Percentiles rank a stretch among this genome's conserved stretches.
Conservation (phyloP, 768 basidiomycete genomes). For the Serendipita vermifera region DNA sequence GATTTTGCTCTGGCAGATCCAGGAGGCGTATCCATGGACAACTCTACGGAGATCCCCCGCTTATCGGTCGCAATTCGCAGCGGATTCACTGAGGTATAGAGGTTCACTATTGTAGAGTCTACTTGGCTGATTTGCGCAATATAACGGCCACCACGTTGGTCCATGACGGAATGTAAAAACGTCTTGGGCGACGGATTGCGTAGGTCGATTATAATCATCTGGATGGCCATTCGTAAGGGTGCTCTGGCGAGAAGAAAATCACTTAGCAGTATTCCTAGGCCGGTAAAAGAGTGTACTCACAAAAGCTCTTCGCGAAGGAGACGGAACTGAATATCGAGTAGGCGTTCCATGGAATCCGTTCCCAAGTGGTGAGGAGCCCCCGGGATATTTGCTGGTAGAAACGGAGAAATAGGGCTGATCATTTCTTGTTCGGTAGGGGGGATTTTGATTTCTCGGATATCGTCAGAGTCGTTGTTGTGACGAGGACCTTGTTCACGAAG, state of each 20-base stretch:
- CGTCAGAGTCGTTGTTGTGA: conserved; percentile 53
- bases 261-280: not conserved
- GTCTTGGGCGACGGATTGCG: conserved; percentile 6
- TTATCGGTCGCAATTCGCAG: conserved; percentile 16
- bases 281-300: conserved; percentile 25
- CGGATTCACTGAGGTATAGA: conserved; percentile 16
- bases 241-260: conserved; percentile 34
- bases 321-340: conserved; percentile 64
- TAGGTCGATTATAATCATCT: conserved; percentile 37
- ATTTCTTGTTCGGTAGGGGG: conserved; percentile 61
- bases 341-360: conserved; percentile 44
- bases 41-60: conserved; percentile 37
- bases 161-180: conserved; percentile 12
- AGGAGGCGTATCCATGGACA: conserved; percentile 42
- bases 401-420: conserved; percentile 34
- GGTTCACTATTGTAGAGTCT: conserved; percentile 16
- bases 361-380: conserved; percentile 52
- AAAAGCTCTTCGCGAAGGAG: conserved; percentile 60
- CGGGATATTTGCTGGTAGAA: conserved; percentile 48
- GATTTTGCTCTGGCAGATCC: conserved; percentile 36
- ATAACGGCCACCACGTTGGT: conserved; percentile 18
- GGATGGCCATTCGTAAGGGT: conserved; percentile 38
- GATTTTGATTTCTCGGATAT: conserved; percentile 46
- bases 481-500: conserved; percentile 38
- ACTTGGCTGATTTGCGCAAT: not conserved